Conservation (phyloP, 2,329 filamentous ascomycete species). For the Calonectria multiphialidica region DNA sequence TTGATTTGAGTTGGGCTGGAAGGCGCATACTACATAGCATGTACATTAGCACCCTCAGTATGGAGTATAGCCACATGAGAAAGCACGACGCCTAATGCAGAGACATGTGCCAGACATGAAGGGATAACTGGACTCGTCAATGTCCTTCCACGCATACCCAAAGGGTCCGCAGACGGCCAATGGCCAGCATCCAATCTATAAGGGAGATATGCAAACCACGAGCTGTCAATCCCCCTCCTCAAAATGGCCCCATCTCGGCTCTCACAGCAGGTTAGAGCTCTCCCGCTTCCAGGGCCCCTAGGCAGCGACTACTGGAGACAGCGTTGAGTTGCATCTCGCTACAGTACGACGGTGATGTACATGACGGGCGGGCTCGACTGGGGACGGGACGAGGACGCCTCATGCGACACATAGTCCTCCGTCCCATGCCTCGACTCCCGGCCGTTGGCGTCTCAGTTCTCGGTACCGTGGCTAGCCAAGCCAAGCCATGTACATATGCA, state of each 20-base stretch:
- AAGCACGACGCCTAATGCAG: background rate
- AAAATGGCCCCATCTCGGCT: background rate
- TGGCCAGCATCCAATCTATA: background rate
- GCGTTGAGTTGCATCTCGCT: background rate
- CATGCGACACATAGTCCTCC: conserved; percentile 4
- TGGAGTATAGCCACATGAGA: background rate
- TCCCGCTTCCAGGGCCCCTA: background rate
- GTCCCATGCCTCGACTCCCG: conserved; percentile 1
- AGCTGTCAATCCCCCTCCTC: background rate
- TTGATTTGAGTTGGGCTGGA: conserved; percentile 7
- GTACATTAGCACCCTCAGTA: too few species aligned
- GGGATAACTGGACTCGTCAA: background rate
- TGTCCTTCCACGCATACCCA: background rate
- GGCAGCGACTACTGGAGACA: background rate
- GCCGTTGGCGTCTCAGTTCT: conserved; percentile 27
- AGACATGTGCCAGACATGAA: conserved; percentile 6
- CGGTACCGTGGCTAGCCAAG: background rate
- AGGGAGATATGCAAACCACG: background rate
- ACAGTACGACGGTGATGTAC: conserved; percentile 9
- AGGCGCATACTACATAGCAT: background rate
- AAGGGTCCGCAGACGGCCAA: background rate
- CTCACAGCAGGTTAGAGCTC: background rate
- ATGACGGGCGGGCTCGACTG: conserved; percentile 12
- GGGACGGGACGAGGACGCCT: conserved; percentile 4
- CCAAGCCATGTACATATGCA: conserved; percentile 7